Percentiles rank a stretch among this genome's conserved stretches.
Conservation (phyloP, 2,329 filamentous ascomycete genomes). For the Sporothrix euskadiensis region DNA sequence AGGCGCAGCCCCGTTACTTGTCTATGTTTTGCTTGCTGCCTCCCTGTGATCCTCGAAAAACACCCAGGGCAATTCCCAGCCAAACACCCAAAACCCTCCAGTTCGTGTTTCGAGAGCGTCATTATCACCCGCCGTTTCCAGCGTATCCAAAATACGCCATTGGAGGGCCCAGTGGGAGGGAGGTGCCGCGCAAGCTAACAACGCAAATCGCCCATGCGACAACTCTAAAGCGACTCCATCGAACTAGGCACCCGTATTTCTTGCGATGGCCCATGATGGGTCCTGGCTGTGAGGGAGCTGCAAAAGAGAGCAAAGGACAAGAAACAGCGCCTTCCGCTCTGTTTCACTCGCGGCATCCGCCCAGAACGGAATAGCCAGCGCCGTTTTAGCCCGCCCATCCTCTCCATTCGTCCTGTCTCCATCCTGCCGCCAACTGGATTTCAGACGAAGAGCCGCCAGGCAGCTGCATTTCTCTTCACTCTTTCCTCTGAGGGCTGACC, state of each 20-base stretch:
- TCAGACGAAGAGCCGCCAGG: constrained; percentile 5
- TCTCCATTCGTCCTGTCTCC: background rate
- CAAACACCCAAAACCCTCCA: background rate
- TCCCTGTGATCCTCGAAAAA: background rate
- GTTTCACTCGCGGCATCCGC: constrained; percentile 19
- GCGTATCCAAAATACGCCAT: background rate
- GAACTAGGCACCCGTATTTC: constrained; percentile 20
- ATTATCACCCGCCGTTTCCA: background rate
- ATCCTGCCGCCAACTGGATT: constrained; percentile 3
- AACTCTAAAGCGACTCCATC: constrained; percentile 13
- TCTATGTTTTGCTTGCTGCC: background rate
- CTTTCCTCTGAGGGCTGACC: background rate
- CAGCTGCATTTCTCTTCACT: background rate
- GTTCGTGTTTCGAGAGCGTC: background rate
- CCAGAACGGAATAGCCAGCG: constrained; percentile 13
- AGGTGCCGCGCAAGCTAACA: constrained; percentile 17
- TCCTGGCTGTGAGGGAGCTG: background rate
- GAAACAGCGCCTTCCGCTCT: background rate
- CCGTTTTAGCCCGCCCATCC: background rate
- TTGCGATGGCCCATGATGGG: background rate
- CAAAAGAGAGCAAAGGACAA: background rate
- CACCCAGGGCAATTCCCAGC: background rate
- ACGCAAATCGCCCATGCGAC: constrained; percentile 12
- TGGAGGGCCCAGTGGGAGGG: background rate
- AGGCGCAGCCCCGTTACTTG: constrained; percentile 9